Evolutionary conservation across 2,329 filamentous ascomycete genomes (phyloP).

Genomic region (Ambrosiella cleistominuta): DNA sequence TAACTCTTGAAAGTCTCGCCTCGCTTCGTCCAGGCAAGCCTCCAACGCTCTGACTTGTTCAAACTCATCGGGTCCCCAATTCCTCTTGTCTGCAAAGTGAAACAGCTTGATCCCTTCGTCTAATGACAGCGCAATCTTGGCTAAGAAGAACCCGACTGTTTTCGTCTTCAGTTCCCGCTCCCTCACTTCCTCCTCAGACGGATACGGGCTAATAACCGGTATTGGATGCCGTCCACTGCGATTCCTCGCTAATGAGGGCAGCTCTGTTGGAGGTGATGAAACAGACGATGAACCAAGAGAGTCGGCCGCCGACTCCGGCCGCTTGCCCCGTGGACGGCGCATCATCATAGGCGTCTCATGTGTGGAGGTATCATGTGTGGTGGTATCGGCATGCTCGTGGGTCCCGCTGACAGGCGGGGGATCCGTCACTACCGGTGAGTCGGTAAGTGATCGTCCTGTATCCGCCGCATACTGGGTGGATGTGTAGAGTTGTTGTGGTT

Average conservation of each 20-base stretch:
- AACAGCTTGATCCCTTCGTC: constrained; percentile 36
- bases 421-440: background rate
- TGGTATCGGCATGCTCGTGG: background rate
- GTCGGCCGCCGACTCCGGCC: constrained; percentile 7
- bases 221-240: background rate
- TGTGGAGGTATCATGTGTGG: background rate
- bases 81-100: constrained; percentile 38
- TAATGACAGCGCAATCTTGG: constrained; percentile 36
- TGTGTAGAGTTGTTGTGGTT: background rate
- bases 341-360: constrained; percentile 1
- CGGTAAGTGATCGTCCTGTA: background rate
- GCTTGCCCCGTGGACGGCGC: constrained; percentile 10
- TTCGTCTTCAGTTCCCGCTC: constrained; percentile 23
- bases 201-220: background rate
- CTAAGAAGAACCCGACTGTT: constrained; percentile 40
- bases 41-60: constrained; percentile 39
- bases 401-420: background rate
- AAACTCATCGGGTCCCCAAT: constrained; percentile 41
- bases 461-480: background rate
- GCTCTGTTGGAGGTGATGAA: background rate
- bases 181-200: constrained; percentile 14
- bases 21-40: constrained; percentile 38
- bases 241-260: background rate
- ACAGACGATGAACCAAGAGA: background rate
- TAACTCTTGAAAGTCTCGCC: constrained; percentile 42